Conservation (phyloP, 2,329 filamentous ascomycete species). For the Rhinocladiella similis region DNA sequence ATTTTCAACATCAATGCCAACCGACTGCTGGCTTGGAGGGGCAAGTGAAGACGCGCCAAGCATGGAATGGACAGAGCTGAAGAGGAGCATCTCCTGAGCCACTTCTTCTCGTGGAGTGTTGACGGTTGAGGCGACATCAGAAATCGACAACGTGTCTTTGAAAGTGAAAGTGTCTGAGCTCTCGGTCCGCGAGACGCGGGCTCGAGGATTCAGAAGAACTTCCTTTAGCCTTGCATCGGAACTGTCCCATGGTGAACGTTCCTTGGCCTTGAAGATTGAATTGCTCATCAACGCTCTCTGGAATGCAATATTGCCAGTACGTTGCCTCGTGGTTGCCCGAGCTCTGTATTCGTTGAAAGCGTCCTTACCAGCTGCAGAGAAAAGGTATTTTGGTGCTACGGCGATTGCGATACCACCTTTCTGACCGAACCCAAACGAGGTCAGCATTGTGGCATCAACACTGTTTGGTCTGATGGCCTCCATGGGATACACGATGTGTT, state of each 20-base stretch:
- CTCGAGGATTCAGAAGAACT: conserved; percentile 4
- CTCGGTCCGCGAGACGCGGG: conserved; percentile 1
- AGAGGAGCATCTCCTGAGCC: conserved; percentile 1
- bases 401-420: conserved; percentile 38
- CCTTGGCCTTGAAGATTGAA: conserved; percentile 8
- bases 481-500: conserved; percentile 2
- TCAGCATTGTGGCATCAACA: conserved; percentile 21
- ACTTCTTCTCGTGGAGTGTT: neutral
- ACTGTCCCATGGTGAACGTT: conserved; percentile 1
- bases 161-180: conserved; percentile 2
- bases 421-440: conserved; percentile 49
- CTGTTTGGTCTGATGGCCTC: neutral
- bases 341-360: conserved; percentile 1
- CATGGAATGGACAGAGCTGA: conserved; percentile 1
- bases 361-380: neutral
- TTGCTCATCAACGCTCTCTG: conserved; percentile 1
- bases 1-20: conserved; percentile 6
- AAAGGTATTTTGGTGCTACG: conserved; percentile 2
- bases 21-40: neutral
- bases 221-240: conserved; percentile 1
- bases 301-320: conserved; percentile 2
- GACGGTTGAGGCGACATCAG: neutral
- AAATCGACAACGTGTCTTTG: neutral
- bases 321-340: neutral
- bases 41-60: neutral